Evolutionary conservation across 352 stramenopile genomes (phyloP).

Genomic region (Pythium aquatile): DNA sequence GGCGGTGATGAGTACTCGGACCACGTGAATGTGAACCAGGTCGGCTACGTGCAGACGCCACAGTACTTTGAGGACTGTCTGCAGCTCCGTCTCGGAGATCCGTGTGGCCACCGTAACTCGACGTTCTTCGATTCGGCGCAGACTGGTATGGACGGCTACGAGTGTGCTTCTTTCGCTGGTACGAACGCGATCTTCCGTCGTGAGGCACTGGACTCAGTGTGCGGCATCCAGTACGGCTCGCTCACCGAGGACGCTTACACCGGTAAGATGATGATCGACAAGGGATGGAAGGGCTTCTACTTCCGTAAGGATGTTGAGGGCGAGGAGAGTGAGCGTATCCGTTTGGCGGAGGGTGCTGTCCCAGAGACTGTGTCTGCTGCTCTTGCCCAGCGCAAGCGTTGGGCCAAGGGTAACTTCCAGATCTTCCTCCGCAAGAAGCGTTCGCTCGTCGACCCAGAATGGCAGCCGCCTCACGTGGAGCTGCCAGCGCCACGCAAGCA

Average conservation of each 20-base stretch:
- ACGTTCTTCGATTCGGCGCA: slow-evolving; percentile 88
- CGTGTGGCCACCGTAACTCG: slow-evolving; percentile 73
- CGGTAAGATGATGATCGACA: slow-evolving; percentile 66
- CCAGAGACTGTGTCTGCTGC: slow-evolving; percentile 76
- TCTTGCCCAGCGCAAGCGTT: slow-evolving; percentile 77
- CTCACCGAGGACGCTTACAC: slow-evolving; percentile 86
- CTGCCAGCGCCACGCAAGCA: slow-evolving; percentile 81
- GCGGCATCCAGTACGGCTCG: slow-evolving; percentile 82
- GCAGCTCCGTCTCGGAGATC: slow-evolving; percentile 81
- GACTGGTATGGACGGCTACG: slow-evolving; percentile 81
- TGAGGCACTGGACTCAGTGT: slow-evolving; percentile 81
- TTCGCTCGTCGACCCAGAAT: slow-evolving; percentile 76
- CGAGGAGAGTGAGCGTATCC: slow-evolving; percentile 68
- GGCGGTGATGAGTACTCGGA: slow-evolving; percentile 74
- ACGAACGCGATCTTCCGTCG: slow-evolving; percentile 83
- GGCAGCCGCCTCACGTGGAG: slow-evolving; percentile 67
- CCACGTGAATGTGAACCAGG: slow-evolving; percentile 74
- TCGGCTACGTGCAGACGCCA: slow-evolving; percentile 79
- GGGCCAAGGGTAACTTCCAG: slow-evolving; percentile 87
- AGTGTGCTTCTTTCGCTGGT: slow-evolving; percentile 75
- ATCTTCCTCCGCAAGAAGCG: slow-evolving; percentile 83
- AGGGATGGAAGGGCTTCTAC: slow-evolving; percentile 86
- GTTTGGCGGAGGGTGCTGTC: slow-evolving; percentile 73
- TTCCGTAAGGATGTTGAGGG: slow-evolving; percentile 89
- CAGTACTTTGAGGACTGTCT: slow-evolving; percentile 87